Conservation (phyloP, 331 rosid genomes). For the Phaseolus coccineus region DNA sequence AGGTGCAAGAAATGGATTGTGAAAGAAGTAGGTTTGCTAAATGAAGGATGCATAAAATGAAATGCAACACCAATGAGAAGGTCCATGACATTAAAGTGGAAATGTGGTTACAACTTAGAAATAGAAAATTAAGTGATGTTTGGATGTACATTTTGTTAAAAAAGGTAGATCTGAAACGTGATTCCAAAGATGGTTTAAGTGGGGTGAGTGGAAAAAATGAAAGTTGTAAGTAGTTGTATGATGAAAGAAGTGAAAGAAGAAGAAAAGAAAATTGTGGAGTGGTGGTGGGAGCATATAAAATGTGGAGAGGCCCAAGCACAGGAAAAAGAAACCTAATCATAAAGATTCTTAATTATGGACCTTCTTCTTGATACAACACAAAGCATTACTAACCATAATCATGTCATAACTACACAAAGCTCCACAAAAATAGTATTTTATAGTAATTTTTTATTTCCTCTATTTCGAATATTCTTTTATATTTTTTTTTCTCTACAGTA, state of each 20-base stretch:
- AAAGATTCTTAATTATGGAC: neutral
- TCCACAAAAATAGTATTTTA: neutral
- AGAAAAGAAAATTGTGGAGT: neutral
- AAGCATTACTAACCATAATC: constrained; percentile 23
- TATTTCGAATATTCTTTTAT: too few relatives aligned
- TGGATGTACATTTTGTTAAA: too few relatives aligned
- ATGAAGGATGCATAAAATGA: too few relatives aligned
- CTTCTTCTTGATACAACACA: constrained; percentile 28
- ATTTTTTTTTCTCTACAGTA: too few relatives aligned
- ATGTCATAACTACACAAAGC: constrained; percentile 2
- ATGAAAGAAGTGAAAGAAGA: neutral
- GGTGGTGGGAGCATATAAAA: constrained; percentile 15
- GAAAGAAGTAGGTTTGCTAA: too few relatives aligned
- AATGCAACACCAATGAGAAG: too few relatives aligned
- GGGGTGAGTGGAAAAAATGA: neutral
- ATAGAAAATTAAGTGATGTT: too few relatives aligned
- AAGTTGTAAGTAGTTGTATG: neutral
- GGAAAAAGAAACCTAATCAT: constrained; percentile 32
- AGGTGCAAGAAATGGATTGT: too few relatives aligned
- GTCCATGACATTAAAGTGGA: too few relatives aligned
- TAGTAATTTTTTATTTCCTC: neutral
- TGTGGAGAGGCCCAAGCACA: neutral
- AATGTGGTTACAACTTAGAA: too few relatives aligned
- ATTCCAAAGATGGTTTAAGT: too few relatives aligned
- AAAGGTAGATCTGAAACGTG: too few relatives aligned